Base-by-base conservation (phyloP, 176 grass and related monocot genomes). In the Aegilops bicornis region DNA sequence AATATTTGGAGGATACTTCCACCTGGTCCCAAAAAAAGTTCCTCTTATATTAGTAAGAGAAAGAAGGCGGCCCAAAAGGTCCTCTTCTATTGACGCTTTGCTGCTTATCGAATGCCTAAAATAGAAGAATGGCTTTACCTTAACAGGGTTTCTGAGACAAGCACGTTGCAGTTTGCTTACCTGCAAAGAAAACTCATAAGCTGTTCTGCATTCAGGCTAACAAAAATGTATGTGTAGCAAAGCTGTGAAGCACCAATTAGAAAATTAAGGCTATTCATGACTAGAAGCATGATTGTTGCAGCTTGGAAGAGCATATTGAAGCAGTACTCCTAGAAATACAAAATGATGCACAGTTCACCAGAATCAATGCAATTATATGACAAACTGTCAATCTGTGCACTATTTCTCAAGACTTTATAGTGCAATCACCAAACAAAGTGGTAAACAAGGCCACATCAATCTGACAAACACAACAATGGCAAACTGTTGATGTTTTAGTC, bases 101-200 rank as follows among this genome's bases (percentile, higher is more conserved):
- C 40, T 84, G 14, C 67, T 33, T 80, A 76, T 22, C 23, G 59
- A 76, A 66, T 59, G 14, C 8, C 73, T 85, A 13, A 4, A 87
- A 64, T 50, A 40, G 15, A 88, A 77, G 62, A 91, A 71, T 25
- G 52, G 9, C 19, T 40, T 79, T 32, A 93, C 96, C 96, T 98
- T 98, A 22, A 93, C 91, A 88, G 96, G 96, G 83, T 98, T 94
- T 85, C 91, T 89, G 32, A 95, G 93, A 86, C 97, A 98, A 64
- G 93, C 97, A 64, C 97, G 86, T 66, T 96, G 97, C 71, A 98
- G 88, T 79, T 98, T 98, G 50, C 84, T 84, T 27, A 98, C 97
- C 97, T 91, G 75, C 74, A 86, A 50, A 70, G 48, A 69, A 74
- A 74, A 72, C 5, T 45, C 69, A 74, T 73, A 72, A 79, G 23